Percentiles rank a stretch among this genome's conserved stretches.
Evolutionary conservation across 257 asterid species (phyloP).

Genomic region (Solanum chiquidenum): DNA sequence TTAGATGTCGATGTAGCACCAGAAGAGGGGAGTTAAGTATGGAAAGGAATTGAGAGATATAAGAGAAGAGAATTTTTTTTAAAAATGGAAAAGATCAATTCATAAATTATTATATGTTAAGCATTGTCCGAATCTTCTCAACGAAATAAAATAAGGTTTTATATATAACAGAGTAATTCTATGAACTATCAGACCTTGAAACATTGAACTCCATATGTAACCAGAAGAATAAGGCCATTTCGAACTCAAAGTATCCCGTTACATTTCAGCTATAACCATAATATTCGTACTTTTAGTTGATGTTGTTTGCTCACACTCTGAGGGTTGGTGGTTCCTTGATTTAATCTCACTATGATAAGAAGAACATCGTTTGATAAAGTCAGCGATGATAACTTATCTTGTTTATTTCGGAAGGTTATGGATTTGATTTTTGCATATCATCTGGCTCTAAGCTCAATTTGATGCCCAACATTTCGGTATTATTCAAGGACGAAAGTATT

Average conservation of each 20-base stretch:
- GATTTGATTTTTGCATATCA: neutral
- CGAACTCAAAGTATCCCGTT: neutral
- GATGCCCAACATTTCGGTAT: neutral
- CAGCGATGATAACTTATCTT: neutral
- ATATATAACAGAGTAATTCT: neutral
- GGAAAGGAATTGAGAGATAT: neutral
- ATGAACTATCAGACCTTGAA: neutral
- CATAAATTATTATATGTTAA: neutral
- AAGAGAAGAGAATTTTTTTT: neutral
- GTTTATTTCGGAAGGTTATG: neutral
- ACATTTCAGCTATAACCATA: neutral
- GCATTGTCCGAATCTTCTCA: neutral
- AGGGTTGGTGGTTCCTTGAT: neutral
- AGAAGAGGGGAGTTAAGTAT: neutral
- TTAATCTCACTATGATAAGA: neutral
- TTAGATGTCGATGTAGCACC: neutral
- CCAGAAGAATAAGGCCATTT: neutral
- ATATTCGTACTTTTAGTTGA: neutral
- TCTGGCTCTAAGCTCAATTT: neutral
- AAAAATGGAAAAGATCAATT: neutral
- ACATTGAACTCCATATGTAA: neutral
- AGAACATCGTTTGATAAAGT: neutral
- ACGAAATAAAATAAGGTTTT: neutral
- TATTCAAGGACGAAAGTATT: neutral
- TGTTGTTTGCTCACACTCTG: neutral